These are phyloP conservation scores for Curvularia sp. DNA, from an alignment of 2,329 filamentous ascomycete species.

Conservation along the genomic window DNA sequence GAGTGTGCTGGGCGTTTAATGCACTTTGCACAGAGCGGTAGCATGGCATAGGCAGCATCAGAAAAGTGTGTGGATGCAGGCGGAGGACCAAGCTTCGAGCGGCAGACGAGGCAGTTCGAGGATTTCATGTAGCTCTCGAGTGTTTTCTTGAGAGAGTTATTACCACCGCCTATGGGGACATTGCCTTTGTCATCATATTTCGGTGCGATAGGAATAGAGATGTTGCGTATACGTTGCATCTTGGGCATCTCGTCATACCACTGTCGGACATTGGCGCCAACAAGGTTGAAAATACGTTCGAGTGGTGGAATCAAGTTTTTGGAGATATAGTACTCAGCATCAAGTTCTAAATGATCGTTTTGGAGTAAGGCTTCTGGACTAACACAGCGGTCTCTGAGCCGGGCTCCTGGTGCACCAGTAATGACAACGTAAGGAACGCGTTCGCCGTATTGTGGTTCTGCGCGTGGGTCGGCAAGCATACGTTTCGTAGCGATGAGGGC, in stretches of 20 bases:
- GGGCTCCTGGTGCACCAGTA: slow-evolving; percentile 82
- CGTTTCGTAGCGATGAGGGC: slow-evolving; percentile 85
- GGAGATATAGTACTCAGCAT: slow-evolving; percentile 95
- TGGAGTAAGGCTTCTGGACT: slow-evolving; percentile 81
- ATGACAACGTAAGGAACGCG: slow-evolving; percentile 94
- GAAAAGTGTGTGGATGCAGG: slow-evolving; percentile 10
- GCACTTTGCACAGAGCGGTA: slow-evolving; percentile 68
- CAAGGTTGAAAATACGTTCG: slow-evolving; percentile 94
- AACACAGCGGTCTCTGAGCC: slow-evolving; percentile 88
- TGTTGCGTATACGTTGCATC: slow-evolving; percentile 74
- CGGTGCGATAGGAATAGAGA: slow-evolving; percentile 50
- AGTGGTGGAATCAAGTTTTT: slow-evolving; percentile 96
- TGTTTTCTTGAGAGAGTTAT: slow-evolving; percentile 66
- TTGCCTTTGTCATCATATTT: slow-evolving; percentile 13
- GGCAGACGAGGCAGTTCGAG: slow-evolving; percentile 80
- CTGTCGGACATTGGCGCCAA: slow-evolving; percentile 85
- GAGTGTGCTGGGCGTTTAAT: slow-evolving; percentile 63
- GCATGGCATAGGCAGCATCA: slow-evolving; percentile 27
- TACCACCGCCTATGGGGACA: slow-evolving; percentile 31
- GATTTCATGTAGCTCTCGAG: slow-evolving; percentile 94
- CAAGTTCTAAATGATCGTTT: slow-evolving; percentile 79
- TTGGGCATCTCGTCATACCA: slow-evolving; percentile 99
- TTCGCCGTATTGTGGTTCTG: slow-evolving; percentile 94
- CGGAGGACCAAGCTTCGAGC: slow-evolving; percentile 61
- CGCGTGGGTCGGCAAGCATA: slow-evolving; percentile 85